Percentiles rank a stretch among this genome's conserved stretches.
These are phyloP conservation scores for Oryza nivara DNA, from an alignment of 176 grass and related monocot genomes.

Conservation along the genomic window DNA sequence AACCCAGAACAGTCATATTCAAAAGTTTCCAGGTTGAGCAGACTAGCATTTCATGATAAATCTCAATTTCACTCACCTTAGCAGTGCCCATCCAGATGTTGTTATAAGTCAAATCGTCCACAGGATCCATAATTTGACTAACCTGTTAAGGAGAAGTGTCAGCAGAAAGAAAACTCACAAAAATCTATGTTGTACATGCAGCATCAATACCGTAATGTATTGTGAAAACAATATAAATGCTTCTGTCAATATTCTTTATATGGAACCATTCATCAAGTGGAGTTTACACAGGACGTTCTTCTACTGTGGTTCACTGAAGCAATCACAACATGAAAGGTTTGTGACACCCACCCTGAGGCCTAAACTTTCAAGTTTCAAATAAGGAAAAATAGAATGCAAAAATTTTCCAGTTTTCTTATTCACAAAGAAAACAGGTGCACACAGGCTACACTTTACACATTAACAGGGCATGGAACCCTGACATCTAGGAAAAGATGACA, in stretches of 20 bases:
- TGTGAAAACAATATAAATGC: not conserved
- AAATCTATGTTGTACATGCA: not conserved
- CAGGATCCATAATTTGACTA: slow-evolving; percentile 65
- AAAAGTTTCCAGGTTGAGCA: not conserved
- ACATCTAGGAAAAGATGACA: not conserved
- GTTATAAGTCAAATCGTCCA: slow-evolving; percentile 60
- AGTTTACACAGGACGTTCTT: not conserved
- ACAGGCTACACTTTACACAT: not conserved
- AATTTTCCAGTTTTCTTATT: not conserved
- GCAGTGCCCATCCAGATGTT: slow-evolving; percentile 81
- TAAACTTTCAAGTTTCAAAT: not conserved
- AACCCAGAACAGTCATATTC: not conserved
- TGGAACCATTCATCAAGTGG: not conserved
- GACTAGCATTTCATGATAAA: not conserved
- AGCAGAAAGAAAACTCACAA: slow-evolving; percentile 24
- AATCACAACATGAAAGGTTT: not conserved
- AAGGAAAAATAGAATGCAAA: not conserved
- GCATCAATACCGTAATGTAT: not conserved
- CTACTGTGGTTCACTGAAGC: not conserved
- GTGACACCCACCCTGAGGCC: not conserved
- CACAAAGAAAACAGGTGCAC: not conserved
- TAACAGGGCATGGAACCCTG: not conserved
- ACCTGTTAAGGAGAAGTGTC: slow-evolving; percentile 46
- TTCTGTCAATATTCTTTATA: not conserved
- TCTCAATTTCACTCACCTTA: slow-evolving; percentile 49